phyloP scores from a whole-genome alignment of 495 filamentous ascomycete genomes.

The Opeltia flavorubescens region DNA sequence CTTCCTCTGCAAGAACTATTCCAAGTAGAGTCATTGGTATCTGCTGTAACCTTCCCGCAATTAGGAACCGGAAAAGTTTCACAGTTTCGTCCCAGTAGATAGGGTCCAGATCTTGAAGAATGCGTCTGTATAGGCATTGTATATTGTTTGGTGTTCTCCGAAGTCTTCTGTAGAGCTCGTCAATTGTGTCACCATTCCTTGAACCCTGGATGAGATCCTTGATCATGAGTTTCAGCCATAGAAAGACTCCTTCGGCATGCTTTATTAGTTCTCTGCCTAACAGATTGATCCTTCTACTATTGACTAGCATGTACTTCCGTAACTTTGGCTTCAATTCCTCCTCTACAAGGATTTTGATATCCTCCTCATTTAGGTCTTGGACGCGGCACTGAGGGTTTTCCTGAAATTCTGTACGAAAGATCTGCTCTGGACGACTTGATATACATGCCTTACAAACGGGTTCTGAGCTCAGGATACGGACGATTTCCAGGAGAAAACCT shows the following conservation, averaged over 20 bases:
- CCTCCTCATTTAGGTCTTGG: conserved; percentile 1
- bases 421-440: conserved; percentile 5
- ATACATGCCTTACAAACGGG: not conserved
- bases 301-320: not conserved
- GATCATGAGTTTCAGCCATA: not conserved
- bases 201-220: not conserved
- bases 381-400: not conserved
- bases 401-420: not conserved
- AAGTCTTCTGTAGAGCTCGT: conserved; percentile 11
- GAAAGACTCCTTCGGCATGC: not conserved
- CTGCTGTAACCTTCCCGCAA: not conserved
- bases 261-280: not conserved
- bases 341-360: not conserved
- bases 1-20: not conserved
- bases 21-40: not conserved
- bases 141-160: not conserved
- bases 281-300: not conserved
- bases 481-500: not conserved
- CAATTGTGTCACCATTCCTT: not conserved
- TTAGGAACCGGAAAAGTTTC: not conserved
- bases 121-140: not conserved
- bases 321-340: not conserved
- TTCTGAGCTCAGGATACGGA: not conserved
- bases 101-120: not conserved
- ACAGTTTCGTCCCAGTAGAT: not conserved